These are phyloP conservation scores for Xylaria digitata DNA, from an alignment of 2,329 filamentous ascomycete species.

Conservation along the genomic window DNA sequence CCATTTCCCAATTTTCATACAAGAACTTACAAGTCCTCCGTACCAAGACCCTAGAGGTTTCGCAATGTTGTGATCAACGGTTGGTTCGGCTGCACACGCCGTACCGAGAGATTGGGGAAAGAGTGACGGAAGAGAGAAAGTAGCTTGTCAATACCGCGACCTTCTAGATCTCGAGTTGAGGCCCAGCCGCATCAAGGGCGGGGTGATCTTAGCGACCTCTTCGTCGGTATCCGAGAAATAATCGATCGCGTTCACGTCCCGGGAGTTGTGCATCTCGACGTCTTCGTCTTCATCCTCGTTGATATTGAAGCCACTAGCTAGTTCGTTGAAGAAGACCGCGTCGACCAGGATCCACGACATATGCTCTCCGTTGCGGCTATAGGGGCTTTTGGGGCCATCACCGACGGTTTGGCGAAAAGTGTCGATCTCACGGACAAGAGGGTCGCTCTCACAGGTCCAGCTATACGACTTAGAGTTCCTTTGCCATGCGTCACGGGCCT, in stretches of 20 bases:
- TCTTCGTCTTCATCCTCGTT: neutral
- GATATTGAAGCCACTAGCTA: neutral
- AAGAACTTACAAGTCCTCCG: too few species aligned
- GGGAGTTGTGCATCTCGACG: neutral
- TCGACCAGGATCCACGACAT: conserved; percentile 10
- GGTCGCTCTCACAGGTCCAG: neutral
- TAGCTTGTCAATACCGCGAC: neutral
- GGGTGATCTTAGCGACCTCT: neutral
- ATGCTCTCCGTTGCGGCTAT: neutral
- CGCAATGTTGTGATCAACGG: too few species aligned
- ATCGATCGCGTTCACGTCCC: neutral
- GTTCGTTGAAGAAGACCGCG: conserved; percentile 5
- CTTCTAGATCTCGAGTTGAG: neutral
- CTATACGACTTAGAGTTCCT: neutral
- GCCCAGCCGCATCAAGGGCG: neutral
- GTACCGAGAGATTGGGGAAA: neutral
- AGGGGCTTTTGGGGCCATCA: neutral
- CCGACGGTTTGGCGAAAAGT: conserved; percentile 4
- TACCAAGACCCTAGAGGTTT: too few species aligned
- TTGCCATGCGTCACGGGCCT: conserved; percentile 7
- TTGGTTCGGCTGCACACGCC: neutral
- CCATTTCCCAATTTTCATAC: neutral
- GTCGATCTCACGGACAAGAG: conserved; percentile 3
- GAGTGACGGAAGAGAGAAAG: neutral
- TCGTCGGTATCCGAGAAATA: neutral